Base-by-base conservation (phyloP, 495 filamentous ascomycete species). In the Podospora bellae-mahoneyi region DNA sequence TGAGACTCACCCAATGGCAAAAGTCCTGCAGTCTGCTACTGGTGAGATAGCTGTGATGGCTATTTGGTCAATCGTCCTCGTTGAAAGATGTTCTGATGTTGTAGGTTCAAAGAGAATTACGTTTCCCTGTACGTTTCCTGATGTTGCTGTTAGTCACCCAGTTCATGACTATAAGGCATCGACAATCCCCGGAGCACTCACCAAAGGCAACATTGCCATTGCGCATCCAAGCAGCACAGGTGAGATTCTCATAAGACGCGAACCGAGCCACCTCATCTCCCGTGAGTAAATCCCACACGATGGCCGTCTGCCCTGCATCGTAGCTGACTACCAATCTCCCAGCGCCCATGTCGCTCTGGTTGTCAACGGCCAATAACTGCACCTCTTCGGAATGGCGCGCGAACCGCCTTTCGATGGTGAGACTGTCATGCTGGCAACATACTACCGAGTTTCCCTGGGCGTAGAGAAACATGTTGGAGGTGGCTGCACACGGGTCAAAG, bases 191-290 rank as follows among this genome's bases (percentile, higher is more conserved):
- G 39, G 62, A 26, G 19, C 28, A 73, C 84, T 76, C 83, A 97
- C 94, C 95, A 82, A 98, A 97, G 63, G 92, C 94, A 66, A 99
- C 88, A 84, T 97, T 96, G 54, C 96, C 95, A 82, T 97, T 97
- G 60, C 90, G 87, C 95, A 99, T 97, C 93, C 94, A 99, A 19
- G 91, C 84, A 60, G 95, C 95, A 60, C 91, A 89, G 54, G 86
- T 87, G 65, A 99, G 85, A 68, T 89, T 85, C 75, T 97, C 93
- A 74, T 96, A 97, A 0, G 93, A 92, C 64, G 89, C 89, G 78
- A 97, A 97, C 60, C 94, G 85, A 19, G 95, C 89, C 68, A 97
- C 86, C 74, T 97, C 93, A 54, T 91, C 90, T 39, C 95, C 95
- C 0, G 93, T 97, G 78, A 96, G 87, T 39, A 97, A 83, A 81